Base-by-base conservation (phyloP, 106 monocot species). In the Dendrobium nobile region DNA sequence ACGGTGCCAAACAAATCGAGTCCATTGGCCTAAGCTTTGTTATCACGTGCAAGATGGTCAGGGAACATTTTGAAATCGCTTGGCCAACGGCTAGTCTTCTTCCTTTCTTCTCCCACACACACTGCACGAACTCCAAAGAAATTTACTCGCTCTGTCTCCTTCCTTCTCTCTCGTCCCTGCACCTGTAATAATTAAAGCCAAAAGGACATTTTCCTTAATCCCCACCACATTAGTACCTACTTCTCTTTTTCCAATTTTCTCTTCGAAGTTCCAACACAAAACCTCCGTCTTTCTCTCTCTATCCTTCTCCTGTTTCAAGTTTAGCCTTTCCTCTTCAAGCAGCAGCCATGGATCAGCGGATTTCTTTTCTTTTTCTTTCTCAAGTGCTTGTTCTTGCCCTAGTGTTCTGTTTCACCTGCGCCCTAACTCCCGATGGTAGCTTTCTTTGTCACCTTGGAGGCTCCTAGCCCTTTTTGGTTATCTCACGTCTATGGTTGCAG, bases 401-500 rank as follows among this genome's bases (percentile, higher is more conserved):
- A 4, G 45, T 13, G 8, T 11, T 76, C 76, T 51, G 51, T 47
- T 54, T 31, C 10, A 54, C 75, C 24, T 82, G 45, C 24, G 75
- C 82, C 16, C 75, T 79, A 17, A 47, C 70, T 40, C 75, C 76
- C 37, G 82, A 70, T 48, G 80, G 73, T 85, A 47, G 9, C 5
- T 6, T 7, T 45, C 56, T 10, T n/a, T 51, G 9, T 31, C 68
- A 27, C 24, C 9, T 6, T 47, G 11, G 27, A 28, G 6, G 19
- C 18, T 55, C 41, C 18, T 75, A 13, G 7, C 13, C 61, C 24
- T n/a, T 3, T 4, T 31, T 58, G 40, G 22, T 22, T 54, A 0
- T 58, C 37, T 70, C 28, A 28, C 4, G 17, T n/a, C 37, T 22
- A 10, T n/a, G 9, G 48, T 80, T 41, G 4, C 72, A 98, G 97